Percentiles rank a stretch among this genome's conserved stretches.
Evolutionary conservation across 345 rosid genomes (phyloP).

Genomic region (Eutrema yunnanense): DNA sequence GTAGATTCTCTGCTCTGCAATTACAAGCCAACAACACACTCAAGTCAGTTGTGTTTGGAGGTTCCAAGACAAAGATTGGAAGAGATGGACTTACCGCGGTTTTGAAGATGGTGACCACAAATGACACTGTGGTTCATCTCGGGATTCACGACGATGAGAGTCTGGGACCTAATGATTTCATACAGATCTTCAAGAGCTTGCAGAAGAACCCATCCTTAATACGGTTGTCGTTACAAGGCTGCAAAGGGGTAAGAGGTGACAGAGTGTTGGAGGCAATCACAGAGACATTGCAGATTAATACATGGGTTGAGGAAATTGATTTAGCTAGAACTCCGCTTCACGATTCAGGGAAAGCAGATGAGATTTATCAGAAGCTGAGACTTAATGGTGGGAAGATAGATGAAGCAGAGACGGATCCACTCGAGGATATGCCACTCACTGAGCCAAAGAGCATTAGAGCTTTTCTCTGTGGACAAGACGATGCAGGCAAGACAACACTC

Average conservation of each 20-base stretch:
- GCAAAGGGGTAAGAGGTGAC: slow-evolving; percentile 81
- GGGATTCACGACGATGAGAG: slow-evolving; percentile 70
- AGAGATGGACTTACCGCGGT: slow-evolving; percentile 78
- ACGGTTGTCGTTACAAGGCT: slow-evolving; percentile 73
- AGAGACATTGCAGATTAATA: slow-evolving; percentile 81
- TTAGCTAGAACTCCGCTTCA: slow-evolving; percentile 73
- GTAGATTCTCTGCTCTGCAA: slow-evolving; percentile 87
- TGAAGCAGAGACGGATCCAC: slow-evolving; percentile 54
- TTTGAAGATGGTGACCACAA: slow-evolving; percentile 65
- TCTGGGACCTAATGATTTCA: slow-evolving; percentile 67
- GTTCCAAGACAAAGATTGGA: slow-evolving; percentile 62
- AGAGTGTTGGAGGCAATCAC: slow-evolving; percentile 52
- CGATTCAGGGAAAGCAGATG: slow-evolving; percentile 61
- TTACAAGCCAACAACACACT: slow-evolving; percentile 78
- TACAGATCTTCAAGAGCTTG: slow-evolving; percentile 61
- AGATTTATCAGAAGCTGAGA: slow-evolving; percentile 68
- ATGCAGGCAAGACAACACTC: slow-evolving; percentile 82
- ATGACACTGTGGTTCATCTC: slow-evolving; percentile 56
- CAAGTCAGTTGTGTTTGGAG: slow-evolving; percentile 61
- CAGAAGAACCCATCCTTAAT: slow-evolving; percentile 73
- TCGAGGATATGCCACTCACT: slow-evolving; percentile 81
- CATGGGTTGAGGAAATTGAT: slow-evolving; percentile 82
- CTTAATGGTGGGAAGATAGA: slow-evolving; percentile 53
- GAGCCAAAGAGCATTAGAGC: slow-evolving; percentile 80
- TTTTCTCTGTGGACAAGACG: slow-evolving; percentile 94